A percentile compares a stretch with the other conserved stretches of the same genome.
These are phyloP conservation scores for Paspalum vaginatum DNA, from an alignment of 176 grass and related monocot species.

Conservation along the genomic window DNA sequence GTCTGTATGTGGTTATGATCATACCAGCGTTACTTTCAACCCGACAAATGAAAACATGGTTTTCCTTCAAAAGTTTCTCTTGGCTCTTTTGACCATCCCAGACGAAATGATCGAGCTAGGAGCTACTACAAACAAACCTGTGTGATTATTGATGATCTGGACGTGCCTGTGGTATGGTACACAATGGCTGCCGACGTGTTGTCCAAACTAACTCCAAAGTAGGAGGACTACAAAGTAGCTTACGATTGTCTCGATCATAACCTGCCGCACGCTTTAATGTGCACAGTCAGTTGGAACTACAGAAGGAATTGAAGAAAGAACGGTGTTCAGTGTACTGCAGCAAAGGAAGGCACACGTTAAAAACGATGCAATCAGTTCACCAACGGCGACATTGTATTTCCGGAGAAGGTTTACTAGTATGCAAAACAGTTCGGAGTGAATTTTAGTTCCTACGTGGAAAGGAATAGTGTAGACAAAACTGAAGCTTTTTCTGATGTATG, in stretches of 20 bases:
- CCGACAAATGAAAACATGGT: constrained; percentile 10
- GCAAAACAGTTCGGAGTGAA: neutral
- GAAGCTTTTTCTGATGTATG: neutral
- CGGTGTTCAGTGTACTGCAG: neutral
- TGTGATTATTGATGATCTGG: constrained; percentile 22
- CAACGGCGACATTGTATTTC: neutral
- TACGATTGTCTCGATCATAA: neutral
- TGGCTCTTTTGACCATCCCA: constrained; percentile 3
- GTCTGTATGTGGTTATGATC: no score
- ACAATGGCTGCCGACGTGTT: neutral
- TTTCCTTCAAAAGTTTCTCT: neutral
- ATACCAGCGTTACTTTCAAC: neutral
- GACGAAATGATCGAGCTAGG: neutral
- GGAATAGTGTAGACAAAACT: neutral
- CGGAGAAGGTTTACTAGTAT: neutral
- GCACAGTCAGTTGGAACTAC: neutral
- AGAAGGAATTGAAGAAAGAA: neutral
- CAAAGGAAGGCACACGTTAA: neutral
- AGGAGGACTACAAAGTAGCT: no score
- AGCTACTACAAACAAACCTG: neutral
- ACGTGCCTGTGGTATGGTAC: constrained; percentile 13
- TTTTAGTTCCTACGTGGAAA: neutral
- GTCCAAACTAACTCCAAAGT: neutral
- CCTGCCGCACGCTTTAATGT: neutral
- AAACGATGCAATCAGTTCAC: neutral